phyloP scores from a whole-genome alignment of 2,329 filamentous ascomycete genomes.

The Zymoseptoria crescenta region DNA sequence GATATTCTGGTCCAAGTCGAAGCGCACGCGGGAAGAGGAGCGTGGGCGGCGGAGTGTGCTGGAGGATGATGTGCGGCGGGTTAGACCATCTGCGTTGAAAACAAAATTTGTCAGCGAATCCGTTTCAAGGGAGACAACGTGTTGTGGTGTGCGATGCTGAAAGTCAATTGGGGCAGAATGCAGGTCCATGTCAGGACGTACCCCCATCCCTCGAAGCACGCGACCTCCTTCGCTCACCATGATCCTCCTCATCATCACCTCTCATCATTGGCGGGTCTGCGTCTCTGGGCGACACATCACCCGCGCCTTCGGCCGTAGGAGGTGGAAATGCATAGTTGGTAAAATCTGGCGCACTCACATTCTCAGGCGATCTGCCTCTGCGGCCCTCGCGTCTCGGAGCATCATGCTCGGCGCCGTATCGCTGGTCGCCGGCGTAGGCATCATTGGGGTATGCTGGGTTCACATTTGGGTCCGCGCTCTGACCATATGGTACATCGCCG shows the following conservation, averaged over 20 bases:
- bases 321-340: slow-evolving; percentile 9
- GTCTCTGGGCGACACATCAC: not conserved
- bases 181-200: slow-evolving; percentile 15
- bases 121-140: not conserved
- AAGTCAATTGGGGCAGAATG: not conserved
- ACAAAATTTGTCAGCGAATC: slow-evolving; percentile 3
- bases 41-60: slow-evolving; percentile 11
- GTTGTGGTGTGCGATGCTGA: not conserved
- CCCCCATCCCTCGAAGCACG: slow-evolving; percentile 23
- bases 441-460: slow-evolving; percentile 26
- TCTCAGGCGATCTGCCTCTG: slow-evolving; percentile 29
- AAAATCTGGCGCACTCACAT: slow-evolving; percentile 40
- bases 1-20: slow-evolving; percentile 26
- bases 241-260: slow-evolving; percentile 6
- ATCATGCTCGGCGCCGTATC: slow-evolving; percentile 21
- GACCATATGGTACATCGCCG: slow-evolving; percentile 13
- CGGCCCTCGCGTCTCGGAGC: slow-evolving; percentile 15
- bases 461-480: slow-evolving; percentile 20
- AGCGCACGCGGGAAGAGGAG: slow-evolving; percentile 25
- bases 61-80: not conserved
- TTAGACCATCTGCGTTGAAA: slow-evolving; percentile 23
- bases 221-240: slow-evolving; percentile 16
- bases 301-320: not conserved
- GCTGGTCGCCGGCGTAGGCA: slow-evolving; percentile 26
- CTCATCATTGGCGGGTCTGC: not conserved